A percentile compares a stretch with the other conserved stretches of the same genome.
phyloP scores from a whole-genome alignment of 2,329 filamentous ascomycete genomes.

The Sclerotinia nivalis region DNA sequence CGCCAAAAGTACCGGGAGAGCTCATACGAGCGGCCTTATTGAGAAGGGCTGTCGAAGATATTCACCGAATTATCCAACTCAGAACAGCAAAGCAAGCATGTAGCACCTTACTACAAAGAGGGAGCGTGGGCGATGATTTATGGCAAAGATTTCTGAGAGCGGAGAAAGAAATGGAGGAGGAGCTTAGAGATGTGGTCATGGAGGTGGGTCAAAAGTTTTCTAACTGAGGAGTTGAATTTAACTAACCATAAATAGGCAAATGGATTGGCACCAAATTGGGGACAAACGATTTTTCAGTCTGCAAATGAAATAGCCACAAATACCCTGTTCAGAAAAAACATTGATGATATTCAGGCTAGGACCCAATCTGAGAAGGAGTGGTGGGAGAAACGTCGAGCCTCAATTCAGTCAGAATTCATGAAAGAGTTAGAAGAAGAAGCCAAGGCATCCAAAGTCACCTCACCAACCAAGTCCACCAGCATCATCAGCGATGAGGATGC shows the following conservation, averaged over 20 bases:
- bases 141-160: constrained; percentile 90
- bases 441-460: constrained; percentile 43
- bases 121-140: constrained; percentile 92
- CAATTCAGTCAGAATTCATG: constrained; percentile 76
- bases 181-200: constrained; percentile 88
- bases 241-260: constrained; percentile 67
- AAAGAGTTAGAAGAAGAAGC: constrained; percentile 68
- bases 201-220: constrained; percentile 62
- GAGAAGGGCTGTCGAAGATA: constrained; percentile 87
- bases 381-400: constrained; percentile 83
- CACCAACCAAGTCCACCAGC: constrained; percentile 46
- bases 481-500: constrained; percentile 68
- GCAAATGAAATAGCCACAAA: constrained; percentile 96
- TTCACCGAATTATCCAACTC: constrained; percentile 86
- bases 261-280: constrained; percentile 84
- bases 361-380: constrained; percentile 76
- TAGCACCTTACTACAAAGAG: constrained; percentile 78
- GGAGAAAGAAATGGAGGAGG: constrained; percentile 97
- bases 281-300: constrained; percentile 92
- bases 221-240: background rate
- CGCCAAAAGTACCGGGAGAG: constrained; percentile 72
- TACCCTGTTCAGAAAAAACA: constrained; percentile 68
- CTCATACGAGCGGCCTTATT: constrained; percentile 86
- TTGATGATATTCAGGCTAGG: constrained; percentile 74
- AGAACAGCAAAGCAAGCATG: constrained; percentile 86